Evolutionary conservation across 2,329 filamentous ascomycete species (phyloP), one percentile per base, ranked within the genome.

Genomic region (Blumeriella jaapii): DNA sequence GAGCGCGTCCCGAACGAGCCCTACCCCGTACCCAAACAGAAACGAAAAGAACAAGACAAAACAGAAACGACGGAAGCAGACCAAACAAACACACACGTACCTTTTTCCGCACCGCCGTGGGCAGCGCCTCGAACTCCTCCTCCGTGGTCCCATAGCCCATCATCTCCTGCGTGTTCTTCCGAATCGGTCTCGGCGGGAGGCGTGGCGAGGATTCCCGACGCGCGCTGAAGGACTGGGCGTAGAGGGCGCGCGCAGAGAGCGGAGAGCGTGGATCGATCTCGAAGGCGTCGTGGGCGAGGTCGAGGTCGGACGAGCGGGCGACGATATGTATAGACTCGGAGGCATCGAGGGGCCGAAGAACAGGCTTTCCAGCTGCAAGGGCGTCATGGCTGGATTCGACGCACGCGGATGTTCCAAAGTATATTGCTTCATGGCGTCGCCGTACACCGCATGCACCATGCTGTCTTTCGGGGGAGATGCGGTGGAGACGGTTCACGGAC

Each of bases 121-220:
- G 65, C 36, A 69, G 54, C 24, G 63, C 59, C 45, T 68, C 63
- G 47, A 67, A 69, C 46, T 68, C 65, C 41, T 67, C 64, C 30
- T 60, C 56, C 2, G 64, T 54, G 9, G 52, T 51, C 5, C 41
- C 41, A 24, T 48, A 52, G 3, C 52, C 52, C 6, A 49, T 52
- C 30, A 55, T 49, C 13, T 52, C 47, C 39, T 49, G 51, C 44
- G 55, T 48, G 23, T 54, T 50, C 36, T 55, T 57, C 30, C 44
- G 40, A 23, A 42, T 47, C 24, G 44, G 32, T 30, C 41, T 28
- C 20, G 36, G 36, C 9, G 48, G 46, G 10, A 48, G 39, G 19
- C 43, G 43, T 18, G 35, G 44, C 13, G 49, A 41, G 17, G 48
- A 50, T 24, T 40, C 32, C 6, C 51, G 50, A 5, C 50, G 44